Evolutionary conservation across 2,329 filamentous ascomycete species (phyloP).

Genomic region (Acrocalymma vagum): DNA sequence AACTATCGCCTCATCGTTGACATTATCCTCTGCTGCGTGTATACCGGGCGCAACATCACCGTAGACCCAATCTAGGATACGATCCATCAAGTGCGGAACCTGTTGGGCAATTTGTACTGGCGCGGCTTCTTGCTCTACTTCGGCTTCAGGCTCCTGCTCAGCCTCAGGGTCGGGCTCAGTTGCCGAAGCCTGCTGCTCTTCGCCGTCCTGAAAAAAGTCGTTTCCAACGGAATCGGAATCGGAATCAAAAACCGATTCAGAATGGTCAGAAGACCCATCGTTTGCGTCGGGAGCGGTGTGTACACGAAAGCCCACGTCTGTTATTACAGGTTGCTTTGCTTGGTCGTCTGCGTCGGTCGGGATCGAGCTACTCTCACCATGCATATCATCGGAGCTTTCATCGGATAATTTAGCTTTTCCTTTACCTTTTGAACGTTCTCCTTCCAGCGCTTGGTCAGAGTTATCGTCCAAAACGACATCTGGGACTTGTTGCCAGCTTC

Average conservation of each 20-base stretch:
- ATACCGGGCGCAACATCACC: constrained; percentile 51
- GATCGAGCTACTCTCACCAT: too few species aligned
- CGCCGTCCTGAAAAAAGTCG: too few species aligned
- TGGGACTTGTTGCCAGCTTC: constrained; percentile 51
- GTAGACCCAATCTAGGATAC: constrained; percentile 57
- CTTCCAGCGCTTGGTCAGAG: constrained; percentile 36
- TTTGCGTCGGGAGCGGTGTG: constrained; percentile 4
- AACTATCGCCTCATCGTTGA: constrained; percentile 67
- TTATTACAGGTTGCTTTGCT: not conserved
- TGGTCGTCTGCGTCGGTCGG: too few species aligned
- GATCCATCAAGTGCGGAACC: constrained; percentile 33
- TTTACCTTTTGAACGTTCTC: constrained; percentile 29
- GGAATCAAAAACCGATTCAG: constrained; percentile 5
- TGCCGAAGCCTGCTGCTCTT: too few species aligned
- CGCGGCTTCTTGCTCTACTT: constrained; percentile 6
- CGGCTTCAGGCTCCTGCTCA: constrained; percentile 5
- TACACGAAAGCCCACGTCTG: not conserved
- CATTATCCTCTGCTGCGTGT: constrained; percentile 34
- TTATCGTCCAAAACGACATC: constrained; percentile 34
- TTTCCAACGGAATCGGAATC: constrained; percentile 21
- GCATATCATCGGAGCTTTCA: constrained; percentile 1
- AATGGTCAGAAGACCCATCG: constrained; percentile 10
- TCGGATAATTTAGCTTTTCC: constrained; percentile 34
- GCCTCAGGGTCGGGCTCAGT: constrained; percentile 4
- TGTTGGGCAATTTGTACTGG: constrained; percentile 19